Percentiles rank a stretch among this genome's conserved stretches.
Evolutionary conservation across 345 rosid species (phyloP).

Genomic region (Ricinus communis): DNA sequence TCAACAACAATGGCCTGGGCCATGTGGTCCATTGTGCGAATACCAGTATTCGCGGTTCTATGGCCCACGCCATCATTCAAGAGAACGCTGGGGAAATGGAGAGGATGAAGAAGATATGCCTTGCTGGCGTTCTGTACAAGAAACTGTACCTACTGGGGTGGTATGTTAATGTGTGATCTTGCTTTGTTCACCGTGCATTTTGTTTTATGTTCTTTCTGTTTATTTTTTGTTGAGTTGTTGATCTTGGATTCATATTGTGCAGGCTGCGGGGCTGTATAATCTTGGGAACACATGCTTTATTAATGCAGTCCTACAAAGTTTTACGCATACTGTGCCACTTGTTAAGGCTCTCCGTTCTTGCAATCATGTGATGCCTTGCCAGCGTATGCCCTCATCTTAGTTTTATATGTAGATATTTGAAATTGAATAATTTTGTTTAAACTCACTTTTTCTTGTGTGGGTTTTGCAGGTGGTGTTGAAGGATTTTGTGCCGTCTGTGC

Average conservation of each 20-base stretch:
- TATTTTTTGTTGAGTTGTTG: neutral
- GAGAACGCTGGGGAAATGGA: neutral
- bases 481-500: conserved; percentile 57
- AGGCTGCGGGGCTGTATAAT: conserved; percentile 89
- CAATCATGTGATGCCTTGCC: conserved; percentile 44
- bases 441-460: conserved; percentile 21
- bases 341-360: conserved; percentile 50
- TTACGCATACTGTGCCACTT: conserved; percentile 81
- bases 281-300: conserved; percentile 83
- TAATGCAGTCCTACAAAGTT: conserved; percentile 82
- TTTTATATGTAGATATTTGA: neutral
- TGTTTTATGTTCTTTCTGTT: neutral
- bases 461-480: conserved; percentile 47
- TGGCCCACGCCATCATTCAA: neutral
- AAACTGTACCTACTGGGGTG: conserved; percentile 21
- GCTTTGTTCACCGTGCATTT: too few relatives aligned
- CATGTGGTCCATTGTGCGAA: neutral
- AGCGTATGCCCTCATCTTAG: conserved; percentile 24
- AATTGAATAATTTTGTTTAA: neutral
- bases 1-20: neutral
- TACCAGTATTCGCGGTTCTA: neutral
- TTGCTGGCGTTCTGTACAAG: conserved; percentile 3
- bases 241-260: conserved; percentile 17
- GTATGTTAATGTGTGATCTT: conserved; percentile 16
- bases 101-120: neutral